Base-by-base conservation (phyloP, 352 stramenopile species). In the Pythium sukuiense region DNA sequence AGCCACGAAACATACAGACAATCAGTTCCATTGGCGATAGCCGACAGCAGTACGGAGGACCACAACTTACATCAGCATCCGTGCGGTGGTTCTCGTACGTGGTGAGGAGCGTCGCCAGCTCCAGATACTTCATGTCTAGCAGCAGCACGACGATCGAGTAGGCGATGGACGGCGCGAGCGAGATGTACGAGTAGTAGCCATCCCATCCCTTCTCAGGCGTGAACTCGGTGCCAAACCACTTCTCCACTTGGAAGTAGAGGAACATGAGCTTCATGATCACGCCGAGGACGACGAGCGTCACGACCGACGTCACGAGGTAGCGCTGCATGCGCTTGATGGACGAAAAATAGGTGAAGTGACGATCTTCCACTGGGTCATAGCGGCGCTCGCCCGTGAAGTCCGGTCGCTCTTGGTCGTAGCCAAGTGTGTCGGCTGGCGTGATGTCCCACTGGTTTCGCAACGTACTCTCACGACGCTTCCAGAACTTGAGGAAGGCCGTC, bases 11-110 rank as follows among this genome's bases (percentile, higher is more conserved):
- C 20, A 24, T 24, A 24, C 20, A 24, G 20, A 24, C 20, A 24
- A 24, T 24, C 20, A 24, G 20, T 24, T 24, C 20, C 20, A 24
- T 24, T 0, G 20, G 20, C 20, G 20, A 24, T 24, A 24, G 20
- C 20, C 20, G 20, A 24, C 20, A 24, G 20, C 20, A 24, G 20
- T 24, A 24, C 20, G 20, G 29, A 29, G 6, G 43, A 29, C 4
- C 0, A 64, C 48, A 14, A 77, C 80, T 65, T 77, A 92, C 83
- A 69, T 92, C 85, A 60, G 77, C 90, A 56, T 97, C 87, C 0
- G 91, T 97, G 50, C 89, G 88, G 70, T 98, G 93, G 66, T 97
- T 97, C 72, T 98, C 93, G 46, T 85, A 97, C 50, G 97, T 84
- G 55, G 97, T 99, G 49, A 99, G 71, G 35, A 80, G 86, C 4